phyloP scores from a whole-genome alignment of 352 stramenopile genomes.

The Pythium diclinum region DNA sequence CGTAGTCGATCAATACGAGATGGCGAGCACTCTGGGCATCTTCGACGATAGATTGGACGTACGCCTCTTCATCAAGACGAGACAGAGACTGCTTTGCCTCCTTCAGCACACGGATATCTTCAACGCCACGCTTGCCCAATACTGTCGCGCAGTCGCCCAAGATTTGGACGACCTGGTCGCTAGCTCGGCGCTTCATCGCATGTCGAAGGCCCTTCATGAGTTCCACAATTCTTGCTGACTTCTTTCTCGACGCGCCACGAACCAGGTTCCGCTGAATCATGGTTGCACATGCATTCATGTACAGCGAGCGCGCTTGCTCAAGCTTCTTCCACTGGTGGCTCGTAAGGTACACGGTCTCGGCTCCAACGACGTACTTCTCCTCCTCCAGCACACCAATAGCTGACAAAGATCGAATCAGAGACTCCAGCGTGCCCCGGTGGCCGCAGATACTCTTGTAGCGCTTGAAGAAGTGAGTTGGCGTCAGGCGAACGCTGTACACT shows the following conservation, averaged over 20 bases:
- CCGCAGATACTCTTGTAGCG: slow-evolving; percentile 82
- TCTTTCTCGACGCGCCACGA: slow-evolving; percentile 61
- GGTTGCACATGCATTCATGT: slow-evolving; percentile 73
- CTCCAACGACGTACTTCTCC: slow-evolving; percentile 72
- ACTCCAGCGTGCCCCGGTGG: slow-evolving; percentile 71
- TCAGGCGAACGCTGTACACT: slow-evolving; percentile 72
- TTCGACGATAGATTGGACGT: slow-evolving; percentile 67
- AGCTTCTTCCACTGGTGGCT: slow-evolving; percentile 81
- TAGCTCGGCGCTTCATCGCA: slow-evolving; percentile 52
- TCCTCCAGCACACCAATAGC: slow-evolving; percentile 79
- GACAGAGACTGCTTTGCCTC: slow-evolving; percentile 50
- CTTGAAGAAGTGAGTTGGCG: slow-evolving; percentile 77
- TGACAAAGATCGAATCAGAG: slow-evolving; percentile 65
- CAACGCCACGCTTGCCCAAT: slow-evolving; percentile 47
- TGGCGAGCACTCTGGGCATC: slow-evolving; percentile 60
- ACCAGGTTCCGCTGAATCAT: slow-evolving; percentile 86
- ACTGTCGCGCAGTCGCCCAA: slow-evolving; percentile 53
- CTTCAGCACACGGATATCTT: slow-evolving; percentile 61
- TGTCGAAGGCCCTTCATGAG: slow-evolving; percentile 52
- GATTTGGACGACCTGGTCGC: slow-evolving; percentile 61
- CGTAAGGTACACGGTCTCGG: slow-evolving; percentile 70
- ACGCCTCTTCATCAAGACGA: slow-evolving; percentile 70
- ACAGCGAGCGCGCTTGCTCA: slow-evolving; percentile 72
- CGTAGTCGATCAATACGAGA: slow-evolving; percentile 61
- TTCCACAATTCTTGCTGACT: slow-evolving; percentile 55